Conservation (phyloP, 345 rosid genomes). For the Balakata baccata region DNA sequence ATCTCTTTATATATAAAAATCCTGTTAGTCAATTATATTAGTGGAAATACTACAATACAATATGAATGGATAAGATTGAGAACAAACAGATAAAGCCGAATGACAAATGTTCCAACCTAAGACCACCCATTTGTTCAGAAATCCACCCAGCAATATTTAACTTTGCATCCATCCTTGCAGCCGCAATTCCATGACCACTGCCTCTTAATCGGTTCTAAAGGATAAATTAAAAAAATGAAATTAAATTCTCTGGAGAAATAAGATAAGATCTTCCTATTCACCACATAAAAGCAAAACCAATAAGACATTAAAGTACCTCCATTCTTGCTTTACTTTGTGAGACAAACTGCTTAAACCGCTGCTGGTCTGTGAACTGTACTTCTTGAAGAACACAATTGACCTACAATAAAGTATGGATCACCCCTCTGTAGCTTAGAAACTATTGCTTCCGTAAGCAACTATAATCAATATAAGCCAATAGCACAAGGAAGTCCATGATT, state of each 20-base stretch:
- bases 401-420: conserved; percentile 35
- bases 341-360: conserved; percentile 94
- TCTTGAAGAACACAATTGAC: conserved; percentile 83
- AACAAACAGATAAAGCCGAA: conserved; percentile 4
- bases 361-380: conserved; percentile 90
- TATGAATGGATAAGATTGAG: conserved; percentile 3
- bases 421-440: conserved; percentile 10
- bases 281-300: conserved; percentile 1
- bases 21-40: background rate
- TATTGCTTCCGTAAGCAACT: background rate
- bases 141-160: conserved; percentile 86
- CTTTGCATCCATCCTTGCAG: conserved; percentile 92
- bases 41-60: background rate
- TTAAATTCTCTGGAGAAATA: conserved; percentile 7
- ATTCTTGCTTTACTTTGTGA: conserved; percentile 94
- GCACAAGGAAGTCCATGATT: background rate
- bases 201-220: conserved; percentile 84
- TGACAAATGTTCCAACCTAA: conserved; percentile 51
- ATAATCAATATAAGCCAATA: background rate
- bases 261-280: conserved; percentile 7
- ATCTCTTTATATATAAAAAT: conserved; percentile 6
- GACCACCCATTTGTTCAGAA: conserved; percentile 98
- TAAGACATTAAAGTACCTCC: conserved; percentile 54
- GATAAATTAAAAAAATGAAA: conserved; percentile 12
- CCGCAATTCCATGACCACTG: conserved; percentile 90